Evolutionary conservation across 768 basidiomycete genomes (phyloP), one percentile per base, ranked within the genome.

Genomic region (Boletus sp.): DNA sequence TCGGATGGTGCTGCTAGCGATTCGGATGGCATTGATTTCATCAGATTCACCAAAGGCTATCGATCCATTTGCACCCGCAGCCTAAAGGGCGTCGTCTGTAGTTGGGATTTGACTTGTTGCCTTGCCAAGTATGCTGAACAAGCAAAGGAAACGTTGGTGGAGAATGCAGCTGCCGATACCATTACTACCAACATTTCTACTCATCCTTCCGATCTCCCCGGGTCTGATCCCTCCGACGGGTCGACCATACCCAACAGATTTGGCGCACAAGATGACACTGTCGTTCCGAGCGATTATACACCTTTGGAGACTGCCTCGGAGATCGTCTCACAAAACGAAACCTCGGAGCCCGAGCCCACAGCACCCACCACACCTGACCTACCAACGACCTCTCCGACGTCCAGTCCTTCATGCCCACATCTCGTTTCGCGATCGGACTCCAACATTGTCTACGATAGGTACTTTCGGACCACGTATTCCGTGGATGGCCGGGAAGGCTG

Each of bases 101-200:
- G 57, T 41, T 64, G 61, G 57, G 52, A 63, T 54, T 14, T 64
- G 49, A 45, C 57, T 4, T 33, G 15, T 35, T 64, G 62, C 24
- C 54, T 63, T 24, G 29, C 53, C 7, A 33, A 54, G 17, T 54
- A 63, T 35, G 46, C 54, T 24, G 14, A 46, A 45, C 44, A 28
- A 17, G 37, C 20, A 45, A 35, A 62, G 36, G 56, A 49, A 35
- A 15, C 35, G 14, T 33, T 9, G 29, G 42, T 12, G n/a, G 44
- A 52, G 42, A 41, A 5, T 24, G 11, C 9, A 7, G 30, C 4
- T 18, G 14, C 11, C n/a, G 28, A n/a, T 18, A 17, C 17, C 35
- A 7, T 30, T 14, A 10, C 29, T 9, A 8, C 30, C 12, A 1
- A 37, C 28, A 11, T 5, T 14, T 6, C 49, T 35, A 14, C 29